These are phyloP conservation scores for Calamus simplicifolius DNA, from an alignment of 176 grass and related monocot species.

Conservation along the genomic window DNA sequence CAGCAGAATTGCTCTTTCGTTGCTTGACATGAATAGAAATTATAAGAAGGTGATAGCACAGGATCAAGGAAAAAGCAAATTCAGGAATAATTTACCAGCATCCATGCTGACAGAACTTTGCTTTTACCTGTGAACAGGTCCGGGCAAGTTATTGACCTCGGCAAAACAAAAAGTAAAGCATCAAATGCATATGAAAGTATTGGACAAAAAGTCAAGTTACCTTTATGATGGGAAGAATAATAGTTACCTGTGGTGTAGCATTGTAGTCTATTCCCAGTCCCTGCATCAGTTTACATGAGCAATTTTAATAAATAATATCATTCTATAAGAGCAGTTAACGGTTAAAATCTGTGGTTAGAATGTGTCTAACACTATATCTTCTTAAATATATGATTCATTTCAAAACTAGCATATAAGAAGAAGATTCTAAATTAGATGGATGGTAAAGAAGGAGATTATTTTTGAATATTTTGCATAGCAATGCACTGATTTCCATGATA, in stretches of 20 bases:
- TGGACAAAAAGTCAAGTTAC: background rate
- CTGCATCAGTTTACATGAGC: conserved; percentile 34
- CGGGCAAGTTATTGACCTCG: conserved; percentile 49
- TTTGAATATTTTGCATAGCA: too few species aligned
- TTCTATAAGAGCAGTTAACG: too few species aligned
- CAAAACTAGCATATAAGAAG: too few species aligned
- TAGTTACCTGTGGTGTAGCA: conserved; percentile 49
- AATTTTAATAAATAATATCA: too few species aligned
- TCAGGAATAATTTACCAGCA: conserved; percentile 23
- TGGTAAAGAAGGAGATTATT: too few species aligned
- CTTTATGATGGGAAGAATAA: background rate
- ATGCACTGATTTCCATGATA: too few species aligned
- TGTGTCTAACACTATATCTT: too few species aligned
- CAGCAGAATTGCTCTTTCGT: conserved; percentile 26
- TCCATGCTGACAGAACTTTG: conserved; percentile 29
- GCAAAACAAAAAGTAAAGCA: conserved; percentile 17
- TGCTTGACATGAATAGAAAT: conserved; percentile 18
- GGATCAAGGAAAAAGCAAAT: background rate
- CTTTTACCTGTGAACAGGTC: conserved; percentile 40
- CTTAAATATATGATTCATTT: too few species aligned
- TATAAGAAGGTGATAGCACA: conserved; percentile 3
- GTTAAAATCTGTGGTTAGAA: too few species aligned
- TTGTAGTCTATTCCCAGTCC: conserved; percentile 36
- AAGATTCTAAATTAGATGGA: too few species aligned
- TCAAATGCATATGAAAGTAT: background rate